phyloP scores from a whole-genome alignment of 257 asterid genomes.

The Solanum arcanum region DNA sequence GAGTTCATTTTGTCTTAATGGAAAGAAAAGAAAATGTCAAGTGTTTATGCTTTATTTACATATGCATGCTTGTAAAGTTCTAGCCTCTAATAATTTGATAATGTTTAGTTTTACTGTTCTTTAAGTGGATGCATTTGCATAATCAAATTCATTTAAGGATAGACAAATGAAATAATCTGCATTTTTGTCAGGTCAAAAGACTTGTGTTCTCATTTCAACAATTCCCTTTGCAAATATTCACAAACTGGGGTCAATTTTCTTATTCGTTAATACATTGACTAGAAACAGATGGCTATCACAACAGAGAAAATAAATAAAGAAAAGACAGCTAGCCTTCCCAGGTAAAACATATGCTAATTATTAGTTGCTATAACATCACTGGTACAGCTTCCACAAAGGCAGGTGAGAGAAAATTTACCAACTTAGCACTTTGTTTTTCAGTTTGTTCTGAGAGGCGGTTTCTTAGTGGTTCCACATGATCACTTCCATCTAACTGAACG shows the following conservation, averaged over 20 bases:
- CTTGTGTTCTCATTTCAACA: background rate
- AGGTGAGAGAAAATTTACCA: conserved; percentile 36
- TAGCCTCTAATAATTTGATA: background rate
- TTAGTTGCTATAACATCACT: background rate
- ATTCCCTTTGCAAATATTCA: background rate
- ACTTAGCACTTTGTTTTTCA: conserved; percentile 67
- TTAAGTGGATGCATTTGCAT: background rate
- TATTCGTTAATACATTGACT: background rate
- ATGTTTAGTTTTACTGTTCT: background rate
- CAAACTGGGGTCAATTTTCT: background rate
- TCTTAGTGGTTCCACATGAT: conserved; percentile 81
- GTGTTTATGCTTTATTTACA: background rate
- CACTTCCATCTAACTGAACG: conserved; percentile 98
- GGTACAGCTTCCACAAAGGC: background rate
- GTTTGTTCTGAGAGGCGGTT: conserved; percentile 85
- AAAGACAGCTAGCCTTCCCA: background rate
- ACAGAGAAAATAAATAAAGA: background rate
- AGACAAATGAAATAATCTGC: background rate
- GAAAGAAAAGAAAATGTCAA: background rate
- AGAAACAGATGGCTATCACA: background rate
- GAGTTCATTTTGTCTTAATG: background rate
- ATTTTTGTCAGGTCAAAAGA: background rate
- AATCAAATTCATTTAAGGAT: background rate
- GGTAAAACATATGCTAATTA: background rate
- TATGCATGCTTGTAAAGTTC: background rate